These are phyloP conservation scores for Monilinia fructicola DNA, from an alignment of 2,329 filamentous ascomycete genomes.

Conservation along the genomic window DNA sequence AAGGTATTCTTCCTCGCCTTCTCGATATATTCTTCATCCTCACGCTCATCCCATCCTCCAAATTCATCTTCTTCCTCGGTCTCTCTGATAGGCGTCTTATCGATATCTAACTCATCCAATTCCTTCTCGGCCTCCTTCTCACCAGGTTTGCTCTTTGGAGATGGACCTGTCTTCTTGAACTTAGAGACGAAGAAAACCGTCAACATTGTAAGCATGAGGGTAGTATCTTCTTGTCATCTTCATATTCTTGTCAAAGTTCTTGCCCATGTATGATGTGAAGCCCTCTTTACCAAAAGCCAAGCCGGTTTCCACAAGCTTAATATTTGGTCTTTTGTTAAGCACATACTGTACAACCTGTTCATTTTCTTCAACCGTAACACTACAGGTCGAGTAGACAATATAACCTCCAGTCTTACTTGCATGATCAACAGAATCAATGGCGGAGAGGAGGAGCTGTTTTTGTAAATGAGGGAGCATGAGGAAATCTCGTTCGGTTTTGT, in stretches of 20 bases:
- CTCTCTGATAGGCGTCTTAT: conserved; percentile 61
- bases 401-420: conserved; percentile 89
- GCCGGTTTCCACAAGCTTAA: conserved; percentile 88
- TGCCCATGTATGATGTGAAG: conserved; percentile 87
- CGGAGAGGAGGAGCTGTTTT: conserved; percentile 88
- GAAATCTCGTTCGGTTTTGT: conserved; percentile 96
- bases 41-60: conserved; percentile 72
- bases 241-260: conserved; percentile 84
- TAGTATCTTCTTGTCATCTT: conserved; percentile 83
- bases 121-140: conserved; percentile 35
- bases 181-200: conserved; percentile 99
- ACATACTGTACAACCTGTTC: conserved; percentile 94
- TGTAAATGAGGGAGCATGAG: conserved; percentile 89
- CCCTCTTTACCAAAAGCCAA: conserved; percentile 89
- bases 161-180: conserved; percentile 86
- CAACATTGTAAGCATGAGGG: conserved; percentile 89
- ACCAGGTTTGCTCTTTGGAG: conserved; percentile 52
- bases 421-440: conserved; percentile 94
- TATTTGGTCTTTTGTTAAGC: conserved; percentile 86
- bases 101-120: conserved; percentile 53
- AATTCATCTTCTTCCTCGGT: conserved; percentile 55
- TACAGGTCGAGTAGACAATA: conserved; percentile 95
- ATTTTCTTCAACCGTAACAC: conserved; percentile 90
- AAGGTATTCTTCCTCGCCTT: conserved; percentile 72
- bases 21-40: conserved; percentile 69